phyloP scores from a whole-genome alignment of 768 basidiomycete species.

The Ramaria rubella region DNA sequence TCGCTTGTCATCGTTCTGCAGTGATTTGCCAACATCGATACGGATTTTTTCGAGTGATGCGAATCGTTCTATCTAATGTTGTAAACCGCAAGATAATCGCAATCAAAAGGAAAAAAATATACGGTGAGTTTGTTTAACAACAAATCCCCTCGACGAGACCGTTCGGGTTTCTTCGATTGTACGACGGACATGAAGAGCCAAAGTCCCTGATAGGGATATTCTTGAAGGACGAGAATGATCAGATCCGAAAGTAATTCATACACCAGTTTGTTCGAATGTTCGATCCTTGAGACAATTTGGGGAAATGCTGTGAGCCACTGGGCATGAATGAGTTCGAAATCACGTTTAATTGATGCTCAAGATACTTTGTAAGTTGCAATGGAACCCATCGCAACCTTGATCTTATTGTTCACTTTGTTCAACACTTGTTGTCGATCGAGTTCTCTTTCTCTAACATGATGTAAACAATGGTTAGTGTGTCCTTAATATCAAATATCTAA shows the following conservation, averaged over 20 bases:
- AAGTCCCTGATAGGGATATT: slow-evolving; percentile 84
- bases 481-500: neutral
- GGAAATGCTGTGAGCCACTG: slow-evolving; percentile 97
- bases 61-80: slow-evolving; percentile 37
- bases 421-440: slow-evolving; percentile 30
- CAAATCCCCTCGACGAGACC: slow-evolving; percentile 51
- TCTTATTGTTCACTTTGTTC: slow-evolving; percentile 48
- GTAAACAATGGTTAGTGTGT: neutral
- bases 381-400: slow-evolving; percentile 48
- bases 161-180: slow-evolving; percentile 66
- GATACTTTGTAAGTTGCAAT: slow-evolving; percentile 76
- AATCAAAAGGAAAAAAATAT: slow-evolving; percentile 13
- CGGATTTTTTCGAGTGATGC: slow-evolving; percentile 31
- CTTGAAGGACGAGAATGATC: slow-evolving; percentile 65
- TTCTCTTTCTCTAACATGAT: too few relatives aligned
- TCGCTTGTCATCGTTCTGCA: slow-evolving; percentile 60
- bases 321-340: slow-evolving; percentile 11
- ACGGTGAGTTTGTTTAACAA: slow-evolving; percentile 60
- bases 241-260: slow-evolving; percentile 55
- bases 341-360: neutral
- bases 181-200: slow-evolving; percentile 90
- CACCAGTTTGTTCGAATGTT: slow-evolving; percentile 59
- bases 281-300: slow-evolving; percentile 92
- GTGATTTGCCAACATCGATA: slow-evolving; percentile 47
- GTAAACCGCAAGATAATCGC: neutral